Evolutionary conservation across 2,329 filamentous ascomycete species (phyloP).

Genomic region (Paracamarosporium sp.): DNA sequence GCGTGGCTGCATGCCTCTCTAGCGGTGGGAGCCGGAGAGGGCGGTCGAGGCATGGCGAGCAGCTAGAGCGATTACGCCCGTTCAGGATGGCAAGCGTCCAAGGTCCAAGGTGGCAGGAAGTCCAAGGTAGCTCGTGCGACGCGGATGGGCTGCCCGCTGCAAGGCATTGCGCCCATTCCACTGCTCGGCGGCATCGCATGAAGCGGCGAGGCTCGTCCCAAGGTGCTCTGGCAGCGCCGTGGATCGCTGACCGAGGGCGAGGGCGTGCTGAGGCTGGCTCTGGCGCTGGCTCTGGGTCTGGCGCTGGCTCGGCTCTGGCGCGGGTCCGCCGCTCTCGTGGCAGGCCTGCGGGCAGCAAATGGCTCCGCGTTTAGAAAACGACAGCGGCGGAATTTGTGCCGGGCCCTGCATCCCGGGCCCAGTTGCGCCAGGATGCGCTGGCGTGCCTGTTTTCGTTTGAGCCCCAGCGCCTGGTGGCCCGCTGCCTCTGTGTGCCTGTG

Average conservation of each 20-base stretch:
- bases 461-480: constrained; percentile 24
- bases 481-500: too few species aligned
- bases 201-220: too few species aligned
- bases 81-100: constrained; percentile 36
- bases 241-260: constrained; percentile 32
- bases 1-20: constrained; percentile 26
- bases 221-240: too few species aligned
- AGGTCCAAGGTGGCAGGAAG: constrained; percentile 37
- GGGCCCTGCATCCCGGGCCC: constrained; percentile 25
- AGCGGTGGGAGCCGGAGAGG: constrained; percentile 42
- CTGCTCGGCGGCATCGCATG: too few species aligned
- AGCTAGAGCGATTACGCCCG: constrained; percentile 38
- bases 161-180: constrained; percentile 40
- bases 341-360: constrained; percentile 35
- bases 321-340: constrained; percentile 33
- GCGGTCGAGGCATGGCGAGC: constrained; percentile 42
- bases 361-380: constrained; percentile 41
- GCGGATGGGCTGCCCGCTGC: constrained; percentile 32
- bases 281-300: constrained; percentile 27
- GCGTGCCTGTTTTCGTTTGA: constrained; percentile 45
- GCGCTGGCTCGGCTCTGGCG: constrained; percentile 29
- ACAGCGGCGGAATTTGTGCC: constrained; percentile 37
- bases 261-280: constrained; percentile 33
- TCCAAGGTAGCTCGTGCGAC: constrained; percentile 43
- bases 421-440: constrained; percentile 25